These are phyloP conservation scores for Beauveria bassiana DNA, from an alignment of 2,329 filamentous ascomycete species.

Conservation along the genomic window DNA sequence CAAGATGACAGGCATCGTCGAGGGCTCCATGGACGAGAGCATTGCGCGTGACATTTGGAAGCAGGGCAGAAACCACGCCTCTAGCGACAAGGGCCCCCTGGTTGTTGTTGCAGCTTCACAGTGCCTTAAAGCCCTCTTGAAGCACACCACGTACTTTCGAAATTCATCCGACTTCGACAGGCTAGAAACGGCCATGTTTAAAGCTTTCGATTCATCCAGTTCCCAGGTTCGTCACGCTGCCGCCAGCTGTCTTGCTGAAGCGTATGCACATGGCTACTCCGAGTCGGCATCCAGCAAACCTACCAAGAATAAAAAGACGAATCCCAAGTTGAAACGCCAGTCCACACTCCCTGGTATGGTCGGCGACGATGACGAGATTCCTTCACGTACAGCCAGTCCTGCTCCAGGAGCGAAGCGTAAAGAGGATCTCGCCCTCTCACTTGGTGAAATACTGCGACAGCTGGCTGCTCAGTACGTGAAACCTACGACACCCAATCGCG, in stretches of 20 bases:
- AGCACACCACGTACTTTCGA: constrained; percentile 72
- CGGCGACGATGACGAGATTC: constrained; percentile 67
- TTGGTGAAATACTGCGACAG: constrained; percentile 70
- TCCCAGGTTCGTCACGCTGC: constrained; percentile 74
- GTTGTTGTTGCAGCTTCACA: constrained; percentile 73
- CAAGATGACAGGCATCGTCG: constrained; percentile 70
- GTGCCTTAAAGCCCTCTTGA: constrained; percentile 67
- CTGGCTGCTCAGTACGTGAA: constrained; percentile 76
- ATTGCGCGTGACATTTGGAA: constrained; percentile 92
- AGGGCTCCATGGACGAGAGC: constrained; percentile 70
- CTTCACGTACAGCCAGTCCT: constrained; percentile 63
- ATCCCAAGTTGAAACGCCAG: constrained; percentile 50
- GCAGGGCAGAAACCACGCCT: constrained; percentile 68
- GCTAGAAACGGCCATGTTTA: constrained; percentile 74
- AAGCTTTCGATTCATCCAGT: constrained; percentile 72
- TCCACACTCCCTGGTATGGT: constrained; percentile 50
- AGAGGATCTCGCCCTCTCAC: constrained; percentile 63
- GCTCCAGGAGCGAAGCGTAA: constrained; percentile 61
- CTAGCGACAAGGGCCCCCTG: constrained; percentile 72
- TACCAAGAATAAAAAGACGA: constrained; percentile 62
- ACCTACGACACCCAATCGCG: constrained; percentile 68
- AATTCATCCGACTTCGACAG: constrained; percentile 88
- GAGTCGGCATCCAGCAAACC: constrained; percentile 42
- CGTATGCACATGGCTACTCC: constrained; percentile 69
- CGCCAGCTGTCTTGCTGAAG: constrained; percentile 74